These are phyloP conservation scores for Capronia epimyces DNA, from an alignment of 2,329 filamentous ascomycete genomes.

Conservation along the genomic window DNA sequence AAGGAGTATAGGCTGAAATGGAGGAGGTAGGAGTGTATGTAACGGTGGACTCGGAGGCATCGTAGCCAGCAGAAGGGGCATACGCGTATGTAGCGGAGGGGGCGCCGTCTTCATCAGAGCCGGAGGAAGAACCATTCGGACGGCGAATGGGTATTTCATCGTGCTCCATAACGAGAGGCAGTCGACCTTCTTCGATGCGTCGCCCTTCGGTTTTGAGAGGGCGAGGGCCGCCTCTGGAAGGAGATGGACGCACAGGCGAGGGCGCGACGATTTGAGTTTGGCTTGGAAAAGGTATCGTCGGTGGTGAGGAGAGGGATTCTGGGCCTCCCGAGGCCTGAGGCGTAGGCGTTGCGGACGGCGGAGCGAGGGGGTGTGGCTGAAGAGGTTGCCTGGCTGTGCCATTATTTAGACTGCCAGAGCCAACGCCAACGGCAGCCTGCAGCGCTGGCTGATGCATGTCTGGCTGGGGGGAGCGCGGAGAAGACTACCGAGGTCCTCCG, in stretches of 20 bases:
- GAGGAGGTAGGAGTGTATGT: constrained; percentile 33
- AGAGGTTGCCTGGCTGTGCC: constrained; percentile 9
- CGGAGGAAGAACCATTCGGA: constrained; percentile 37
- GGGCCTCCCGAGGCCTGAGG: too few species aligned
- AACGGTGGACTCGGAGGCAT: constrained; percentile 32
- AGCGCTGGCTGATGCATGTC: neutral
- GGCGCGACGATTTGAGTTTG: constrained; percentile 17
- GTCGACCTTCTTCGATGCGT: constrained; percentile 22
- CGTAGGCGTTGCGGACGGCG: neutral
- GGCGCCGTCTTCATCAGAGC: constrained; percentile 38
- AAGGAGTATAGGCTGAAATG: constrained; percentile 30
- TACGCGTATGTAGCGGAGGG: constrained; percentile 35
- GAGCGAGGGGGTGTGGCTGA: constrained; percentile 10
- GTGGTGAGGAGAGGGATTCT: constrained; percentile 11
- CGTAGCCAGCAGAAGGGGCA: constrained; percentile 33
- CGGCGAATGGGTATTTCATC: constrained; percentile 39
- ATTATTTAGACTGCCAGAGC: neutral
- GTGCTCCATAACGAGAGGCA: constrained; percentile 38
- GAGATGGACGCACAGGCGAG: constrained; percentile 15
- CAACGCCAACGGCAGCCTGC: neutral
- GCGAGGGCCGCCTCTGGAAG: constrained; percentile 15
- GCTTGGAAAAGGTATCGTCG: constrained; percentile 4
- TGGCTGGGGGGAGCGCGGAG: neutral
- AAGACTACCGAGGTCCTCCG: neutral
- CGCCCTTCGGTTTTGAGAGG: constrained; percentile 18